Evolutionary conservation across 2,329 filamentous ascomycete species (phyloP), one percentile per base, ranked within the genome.

Genomic region (Spiromastix sp.): DNA sequence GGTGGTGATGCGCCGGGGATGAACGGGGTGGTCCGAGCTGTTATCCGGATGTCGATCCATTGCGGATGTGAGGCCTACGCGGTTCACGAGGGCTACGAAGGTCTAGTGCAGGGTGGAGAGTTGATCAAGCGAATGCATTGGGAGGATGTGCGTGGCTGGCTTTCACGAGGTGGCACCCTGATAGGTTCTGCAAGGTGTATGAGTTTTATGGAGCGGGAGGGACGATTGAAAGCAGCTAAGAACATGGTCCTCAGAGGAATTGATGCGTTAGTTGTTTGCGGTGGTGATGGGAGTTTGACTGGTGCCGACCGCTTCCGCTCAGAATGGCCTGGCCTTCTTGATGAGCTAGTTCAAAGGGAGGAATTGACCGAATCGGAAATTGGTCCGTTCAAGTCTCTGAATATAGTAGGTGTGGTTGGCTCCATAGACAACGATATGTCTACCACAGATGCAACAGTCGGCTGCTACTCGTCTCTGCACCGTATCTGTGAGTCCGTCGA

Each of bases 381-480:
- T 40, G 68, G 76, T 30, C 81, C 83, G 2, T 93, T 85, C 70
- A 72, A 74, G 52, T 78, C 93, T 48, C 74, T 98, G 54, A 98
- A 96, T 63, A 94, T 98, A 47, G 89, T 96, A 36, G 91, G 91
- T 31, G 69, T 96, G 34, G 91, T 98, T 18, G 91, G 91, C 39
- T 94, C 86, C 36, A 98, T 98, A 54, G 91, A 98, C 70, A 98
- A 98, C 56, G 91, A 98, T 56, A 81, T 98, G 63, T 93, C 87
- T 32, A 85, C 85, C 45, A 98, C 91, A 9, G 91, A 98, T 60
- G 89, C 91, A 40, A 98, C 91, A 20, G 95, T 98, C 56, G 91
- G 91, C 37, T 93, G 85, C 59, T 96, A 94, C 66, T 94, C 87
- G 28, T 91, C 91, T 16, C 74, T 98, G 37, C 78, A 82, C 31